phyloP scores from a whole-genome alignment of 2,329 filamentous ascomycete species.

The Aspergillus sp. region DNA sequence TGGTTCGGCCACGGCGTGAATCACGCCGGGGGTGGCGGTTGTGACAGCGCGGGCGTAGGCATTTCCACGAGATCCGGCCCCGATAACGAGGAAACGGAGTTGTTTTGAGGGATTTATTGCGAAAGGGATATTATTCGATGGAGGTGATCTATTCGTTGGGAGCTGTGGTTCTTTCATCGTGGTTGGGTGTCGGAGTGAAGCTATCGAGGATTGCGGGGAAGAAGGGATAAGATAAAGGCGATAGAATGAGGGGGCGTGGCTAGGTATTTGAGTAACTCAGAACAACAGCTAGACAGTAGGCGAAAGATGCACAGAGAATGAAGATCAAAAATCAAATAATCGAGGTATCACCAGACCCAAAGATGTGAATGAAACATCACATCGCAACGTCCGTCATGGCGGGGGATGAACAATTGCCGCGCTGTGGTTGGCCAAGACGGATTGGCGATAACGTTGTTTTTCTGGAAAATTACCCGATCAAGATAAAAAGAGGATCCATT shows the following conservation, averaged over 20 bases:
- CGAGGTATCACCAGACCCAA: background rate
- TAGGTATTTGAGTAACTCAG: background rate
- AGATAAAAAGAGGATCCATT: too few species aligned
- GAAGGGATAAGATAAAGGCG: background rate
- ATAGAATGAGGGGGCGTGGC: background rate
- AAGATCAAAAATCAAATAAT: background rate
- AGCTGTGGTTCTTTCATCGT: slow-evolving; percentile 17
- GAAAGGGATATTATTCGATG: background rate
- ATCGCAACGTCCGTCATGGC: background rate
- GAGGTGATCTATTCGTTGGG: background rate
- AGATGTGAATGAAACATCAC: background rate
- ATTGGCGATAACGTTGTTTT: too few species aligned
- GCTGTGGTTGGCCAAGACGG: background rate
- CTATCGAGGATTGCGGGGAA: background rate
- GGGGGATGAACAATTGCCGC: background rate
- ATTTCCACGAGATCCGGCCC: slow-evolving; percentile 73
- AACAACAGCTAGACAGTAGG: too few species aligned
- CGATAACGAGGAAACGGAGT: slow-evolving; percentile 71
- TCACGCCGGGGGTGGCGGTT: slow-evolving; percentile 60
- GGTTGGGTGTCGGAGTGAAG: background rate
- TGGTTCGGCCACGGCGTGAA: slow-evolving; percentile 79
- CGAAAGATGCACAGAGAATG: background rate
- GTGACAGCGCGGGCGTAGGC: slow-evolving; percentile 67
- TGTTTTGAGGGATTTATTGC: slow-evolving; percentile 4
- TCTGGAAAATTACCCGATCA: too few species aligned